Base-by-base conservation (phyloP, 2,329 filamentous ascomycete genomes). In the Botrytis aclada region DNA sequence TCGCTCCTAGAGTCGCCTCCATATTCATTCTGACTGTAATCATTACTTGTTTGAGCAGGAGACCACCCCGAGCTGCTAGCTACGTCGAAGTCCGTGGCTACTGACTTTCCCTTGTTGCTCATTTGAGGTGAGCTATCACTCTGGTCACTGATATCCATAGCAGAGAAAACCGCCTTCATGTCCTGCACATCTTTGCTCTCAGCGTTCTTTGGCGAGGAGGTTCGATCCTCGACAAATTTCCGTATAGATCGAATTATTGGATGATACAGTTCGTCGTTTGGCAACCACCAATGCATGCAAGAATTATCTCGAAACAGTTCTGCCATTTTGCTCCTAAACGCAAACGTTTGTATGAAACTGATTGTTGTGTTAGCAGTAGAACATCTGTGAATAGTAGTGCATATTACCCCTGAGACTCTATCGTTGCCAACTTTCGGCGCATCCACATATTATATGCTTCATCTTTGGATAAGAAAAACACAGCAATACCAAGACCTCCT, bases 241-340 rank as follows among this genome's bases (percentile, higher is more conserved):
- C 95, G 91, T 74, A 97, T 90, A 71, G 88, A 91, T 69, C 90
- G 90, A 71, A 98, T 86, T 60, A 97, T 88, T 0, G 88, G 88
- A 18, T 88, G 91, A 78, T 92, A 92, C 2, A 88, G 89, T 83
- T 95, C 92, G 75, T 93, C 89, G 80, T 96, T 88, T 3, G 94
- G 93, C 4, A 98, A 87, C 96, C 96, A 99, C 93, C 94, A 98
- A 73, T 91, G 86, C 62, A 88, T 88, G 70, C 94, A 89, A 32
- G 90, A 89, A 22, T 89, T 87, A 61, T 93, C 88, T 74, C 88
- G 85, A 86, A 96, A 97, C 37, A 93, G 82, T 64, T 92, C 87
- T 45, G 92, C 89, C 87, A 98, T 92, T 76, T 91, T 90, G 45
- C 84, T 85, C 73, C 95, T 91, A 78, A 95, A 90, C 20, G 88